Base-by-base conservation (phyloP, 2,329 filamentous ascomycete species). In the Leptographium procerum region DNA sequence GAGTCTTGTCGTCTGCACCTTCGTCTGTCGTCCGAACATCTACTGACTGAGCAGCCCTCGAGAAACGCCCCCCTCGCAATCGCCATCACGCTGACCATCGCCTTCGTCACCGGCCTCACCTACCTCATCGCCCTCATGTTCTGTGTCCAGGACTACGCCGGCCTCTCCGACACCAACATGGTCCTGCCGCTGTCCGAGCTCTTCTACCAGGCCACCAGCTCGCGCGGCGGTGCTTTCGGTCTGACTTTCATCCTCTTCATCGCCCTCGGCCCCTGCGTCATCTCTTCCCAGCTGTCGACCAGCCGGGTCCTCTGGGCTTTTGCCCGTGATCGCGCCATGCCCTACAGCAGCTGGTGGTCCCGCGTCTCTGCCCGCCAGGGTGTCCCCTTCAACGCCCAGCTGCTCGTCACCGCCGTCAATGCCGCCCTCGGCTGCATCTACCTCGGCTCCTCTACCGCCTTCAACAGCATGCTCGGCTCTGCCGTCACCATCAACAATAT, bases 111-210 rank as follows among this genome's bases (percentile, higher is more conserved):
- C 0, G 74, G 75, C 4, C 64, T 79, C 14, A 69, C 72, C n/a
- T 80, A 78, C 63, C 68, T 78, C 2, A 70, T 80, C 40, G 69
- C 70, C 10, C 72, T 81, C 52, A 79, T 81, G 73, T 81, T 78
- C 64, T 75, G 71, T 2, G 72, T 79, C 43, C 73, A 76, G 55
- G 72, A 80, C 64, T 77, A 76, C 57, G 64, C 70, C 52, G 69
- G 68, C 1, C 67, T 81, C 0, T 69, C 73, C 57, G 65, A 65
- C 7, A 76, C 72, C 13, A 68, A 68, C 57, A 77, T 74, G 10
- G 71, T 70, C 1, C 67, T 77, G 5, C 75, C 75, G 0, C 67
- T 77, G 11, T 68, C 72, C 11, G 75, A 77, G 64, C 69, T 77
- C 5, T 77, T 76, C 66, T 68, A 69, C 14, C 75, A 78, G 63